Conservation (phyloP, 2,329 filamentous ascomycete genomes). For the Trichoderma guizhouense region DNA sequence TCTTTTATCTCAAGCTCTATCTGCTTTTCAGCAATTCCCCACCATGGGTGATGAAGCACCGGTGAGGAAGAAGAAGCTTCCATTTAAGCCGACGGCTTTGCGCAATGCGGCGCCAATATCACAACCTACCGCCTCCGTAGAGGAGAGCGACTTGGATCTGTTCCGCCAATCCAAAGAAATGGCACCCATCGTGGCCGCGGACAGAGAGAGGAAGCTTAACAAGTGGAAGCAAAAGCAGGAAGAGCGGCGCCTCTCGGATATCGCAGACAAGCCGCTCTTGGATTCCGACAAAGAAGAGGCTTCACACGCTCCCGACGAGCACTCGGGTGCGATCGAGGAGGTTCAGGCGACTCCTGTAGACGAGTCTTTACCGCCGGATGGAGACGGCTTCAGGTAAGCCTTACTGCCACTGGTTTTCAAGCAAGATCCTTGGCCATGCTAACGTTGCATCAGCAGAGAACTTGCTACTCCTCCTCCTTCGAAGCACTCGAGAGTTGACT, state of each 20-base stretch:
- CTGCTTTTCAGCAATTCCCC: constrained; percentile 18
- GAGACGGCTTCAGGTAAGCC: constrained; percentile 24
- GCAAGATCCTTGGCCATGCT: constrained; percentile 6
- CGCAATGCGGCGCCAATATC: constrained; percentile 30
- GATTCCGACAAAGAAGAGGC: constrained; percentile 23
- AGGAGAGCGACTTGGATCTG: constrained; percentile 38
- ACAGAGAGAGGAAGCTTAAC: constrained; percentile 33
- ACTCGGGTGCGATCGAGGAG: background rate
- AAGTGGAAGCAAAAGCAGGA: constrained; percentile 27
- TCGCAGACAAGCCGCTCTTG: constrained; percentile 24
- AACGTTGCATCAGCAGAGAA: constrained; percentile 27
- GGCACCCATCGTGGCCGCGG: constrained; percentile 43
- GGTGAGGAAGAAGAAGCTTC: constrained; percentile 39
- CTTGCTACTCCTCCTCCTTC: constrained; percentile 38
- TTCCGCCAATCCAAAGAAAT: constrained; percentile 52
- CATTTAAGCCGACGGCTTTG: constrained; percentile 49
- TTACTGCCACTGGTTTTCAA: background rate
- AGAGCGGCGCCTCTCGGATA: constrained; percentile 19
- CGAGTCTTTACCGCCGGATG: constrained; percentile 19
- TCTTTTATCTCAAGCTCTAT: background rate
- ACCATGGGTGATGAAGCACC: constrained; percentile 31
- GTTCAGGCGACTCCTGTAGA: constrained; percentile 10
- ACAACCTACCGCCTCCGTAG: constrained; percentile 21
- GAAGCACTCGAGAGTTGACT: constrained; percentile 34
- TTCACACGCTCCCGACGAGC: constrained; percentile 16